Base-by-base conservation (phyloP, 345 rosid genomes). In the Boechera divaricarpa region DNA sequence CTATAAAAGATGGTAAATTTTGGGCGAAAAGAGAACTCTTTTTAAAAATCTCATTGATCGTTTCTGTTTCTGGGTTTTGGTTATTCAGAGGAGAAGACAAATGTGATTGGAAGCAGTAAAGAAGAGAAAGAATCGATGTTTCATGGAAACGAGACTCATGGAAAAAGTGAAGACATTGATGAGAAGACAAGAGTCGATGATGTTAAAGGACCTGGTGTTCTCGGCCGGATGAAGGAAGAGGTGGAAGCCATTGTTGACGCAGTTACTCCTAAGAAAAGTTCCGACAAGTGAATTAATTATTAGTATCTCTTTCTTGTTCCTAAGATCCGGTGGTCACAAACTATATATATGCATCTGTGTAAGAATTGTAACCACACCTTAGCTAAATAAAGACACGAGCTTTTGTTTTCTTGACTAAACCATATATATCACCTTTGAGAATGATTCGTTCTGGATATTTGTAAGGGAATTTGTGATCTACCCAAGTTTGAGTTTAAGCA, bases 161-260 rank as follows among this genome's bases (percentile, higher is more conserved):
- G 88, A 66, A 85, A 26, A 61, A 86, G 86, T 71, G 84, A 85
- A 35, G 85, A 86, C 82, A 86, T 86, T 28, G 80, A 81, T 29
- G 86, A 83, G 65, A 67, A 52, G 76, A 86, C 88, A 7, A 67
- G 72, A 7, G 73, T 73, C 0, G 85, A 80, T n/a, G 83, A 81
- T 57, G 85, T 85, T 62, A 86, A 81, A 83, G 90, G 82, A 33
- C 90, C 90, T 10, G 78, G 83, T 75, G 83, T 86, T 26, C 47
- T 86, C 63, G 74, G 69, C 9, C 82, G 90, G 9, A 82, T 80
- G 52, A 86, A 80, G 63, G 90, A 86, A 73, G 88, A 86, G 59
- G 8, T 86, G 0, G 88, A 84, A 77, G 90, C 90, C 63, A 33
- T 86, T 38, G 73, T 85, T 10, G 86, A 76, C 31, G 76, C 84